These are phyloP conservation scores for Pseudopediastrum boryanum DNA, from an alignment of 139 green algal species.

Conservation along the genomic window DNA sequence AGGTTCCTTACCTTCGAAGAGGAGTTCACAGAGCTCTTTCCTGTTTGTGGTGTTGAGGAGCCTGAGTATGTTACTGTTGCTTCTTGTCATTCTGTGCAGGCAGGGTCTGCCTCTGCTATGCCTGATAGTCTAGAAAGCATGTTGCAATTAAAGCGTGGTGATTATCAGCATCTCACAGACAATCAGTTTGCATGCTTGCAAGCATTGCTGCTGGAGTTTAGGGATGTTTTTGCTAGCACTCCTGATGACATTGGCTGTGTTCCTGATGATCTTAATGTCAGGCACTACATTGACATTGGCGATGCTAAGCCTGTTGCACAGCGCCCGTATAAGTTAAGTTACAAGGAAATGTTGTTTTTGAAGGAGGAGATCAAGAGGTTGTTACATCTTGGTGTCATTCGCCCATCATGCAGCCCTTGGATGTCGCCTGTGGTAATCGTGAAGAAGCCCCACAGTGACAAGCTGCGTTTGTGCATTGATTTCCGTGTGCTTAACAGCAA, in stretches of 20 bases:
- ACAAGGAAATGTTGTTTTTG: conserved; percentile 6
- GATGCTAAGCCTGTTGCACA: background rate
- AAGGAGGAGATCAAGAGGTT: conserved; percentile 12
- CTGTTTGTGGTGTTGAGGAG: too few species aligned
- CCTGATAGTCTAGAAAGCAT: too few species aligned
- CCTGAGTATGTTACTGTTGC: too few species aligned
- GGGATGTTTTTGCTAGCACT: conserved; percentile 8
- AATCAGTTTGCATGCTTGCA: conserved; percentile 6
- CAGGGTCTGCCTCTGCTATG: too few species aligned
- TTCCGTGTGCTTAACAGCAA: background rate
- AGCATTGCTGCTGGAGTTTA: background rate
- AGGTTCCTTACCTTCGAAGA: too few species aligned
- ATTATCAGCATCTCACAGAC: background rate
- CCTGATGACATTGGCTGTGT: conserved; percentile 30
- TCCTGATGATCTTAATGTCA: background rate
- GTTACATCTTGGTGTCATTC: conserved; percentile 9
- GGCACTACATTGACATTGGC: background rate
- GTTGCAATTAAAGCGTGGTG: background rate
- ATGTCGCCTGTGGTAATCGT: conserved; percentile 27
- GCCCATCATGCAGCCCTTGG: background rate
- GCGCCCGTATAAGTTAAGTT: background rate
- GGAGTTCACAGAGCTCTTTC: too few species aligned
- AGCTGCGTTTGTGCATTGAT: background rate
- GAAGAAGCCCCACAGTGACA: conserved; percentile 12
- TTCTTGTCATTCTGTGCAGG: too few species aligned